These are phyloP conservation scores for Phytomonas francai DNA, from an alignment of 208 protist genomes.

Conservation along the genomic window DNA sequence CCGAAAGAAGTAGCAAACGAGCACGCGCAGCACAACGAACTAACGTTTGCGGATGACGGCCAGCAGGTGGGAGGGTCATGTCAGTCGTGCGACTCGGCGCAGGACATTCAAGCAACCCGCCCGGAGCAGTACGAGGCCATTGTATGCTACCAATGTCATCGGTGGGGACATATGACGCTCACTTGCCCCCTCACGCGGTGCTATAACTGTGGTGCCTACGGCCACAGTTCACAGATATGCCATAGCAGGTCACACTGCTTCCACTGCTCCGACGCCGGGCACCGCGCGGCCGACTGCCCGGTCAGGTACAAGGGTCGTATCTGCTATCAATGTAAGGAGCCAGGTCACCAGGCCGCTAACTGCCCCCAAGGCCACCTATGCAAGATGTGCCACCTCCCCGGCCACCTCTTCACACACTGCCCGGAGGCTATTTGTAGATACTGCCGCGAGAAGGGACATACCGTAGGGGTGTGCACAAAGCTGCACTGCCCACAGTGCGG, in stretches of 20 bases:
- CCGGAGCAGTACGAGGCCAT: constrained; percentile 49
- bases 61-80: constrained; percentile 21
- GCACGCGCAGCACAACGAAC: constrained; percentile 6
- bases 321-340: constrained; percentile 86
- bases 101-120: constrained; percentile 65
- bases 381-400: constrained; percentile 67
- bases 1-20: constrained; percentile 18
- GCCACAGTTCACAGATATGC: constrained; percentile 78
- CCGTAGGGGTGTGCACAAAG: constrained; percentile 52
- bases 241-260: constrained; percentile 82
- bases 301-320: constrained; percentile 60
- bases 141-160: constrained; percentile 83
- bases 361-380: constrained; percentile 72
- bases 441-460: constrained; percentile 77
- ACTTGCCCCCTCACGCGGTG: constrained; percentile 80
- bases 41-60: constrained; percentile 15
- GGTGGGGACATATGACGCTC: constrained; percentile 70
- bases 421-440: constrained; percentile 57
- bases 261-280: constrained; percentile 72
- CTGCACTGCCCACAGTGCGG: constrained; percentile 36
- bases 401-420: constrained; percentile 73
- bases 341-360: constrained; percentile 72
- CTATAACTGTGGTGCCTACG: constrained; percentile 84
- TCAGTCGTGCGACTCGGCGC: constrained; percentile 74
- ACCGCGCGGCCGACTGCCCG: constrained; percentile 73